Evolutionary conservation across 148 eudicot species (phyloP).

Genomic region (Cornus controversa): DNA sequence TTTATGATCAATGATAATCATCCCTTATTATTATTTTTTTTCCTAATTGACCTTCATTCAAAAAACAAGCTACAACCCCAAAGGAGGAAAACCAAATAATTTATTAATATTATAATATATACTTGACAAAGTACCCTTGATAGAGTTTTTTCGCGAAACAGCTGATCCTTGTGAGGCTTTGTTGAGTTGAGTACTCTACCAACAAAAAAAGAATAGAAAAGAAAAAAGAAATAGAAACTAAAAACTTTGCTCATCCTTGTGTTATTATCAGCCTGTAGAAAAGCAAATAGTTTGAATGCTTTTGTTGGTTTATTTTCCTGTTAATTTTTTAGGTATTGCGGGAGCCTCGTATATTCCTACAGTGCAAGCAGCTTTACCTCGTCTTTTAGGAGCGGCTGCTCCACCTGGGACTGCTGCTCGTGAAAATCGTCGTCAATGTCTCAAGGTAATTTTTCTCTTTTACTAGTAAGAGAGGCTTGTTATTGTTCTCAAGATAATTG

Average conservation of each 20-base stretch:
- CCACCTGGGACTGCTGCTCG: conserved; percentile 74
- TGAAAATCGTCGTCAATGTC: conserved; percentile 92
- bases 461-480: conserved; percentile 4
- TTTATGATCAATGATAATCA: no score
- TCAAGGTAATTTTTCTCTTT: conserved; percentile 52
- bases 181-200: no score
- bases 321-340: conserved; percentile 58
- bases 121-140: no score
- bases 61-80: no score
- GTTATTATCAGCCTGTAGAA: not conserved
- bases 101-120: no score
- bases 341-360: conserved; percentile 86
- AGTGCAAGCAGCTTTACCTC: conserved; percentile 81
- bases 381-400: conserved; percentile 88
- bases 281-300: not conserved
- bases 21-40: no score
- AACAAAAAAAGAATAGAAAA: no score
- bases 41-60: no score
- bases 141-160: no score
- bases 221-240: no score
- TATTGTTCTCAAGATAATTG: conserved; percentile 3
- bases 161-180: no score
- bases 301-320: not conserved
- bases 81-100: no score
- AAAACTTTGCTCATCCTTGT: not conserved